Evolutionary conservation across 2,329 filamentous ascomycete species (phyloP).

Genomic region (Sordariomycetes sp.): DNA sequence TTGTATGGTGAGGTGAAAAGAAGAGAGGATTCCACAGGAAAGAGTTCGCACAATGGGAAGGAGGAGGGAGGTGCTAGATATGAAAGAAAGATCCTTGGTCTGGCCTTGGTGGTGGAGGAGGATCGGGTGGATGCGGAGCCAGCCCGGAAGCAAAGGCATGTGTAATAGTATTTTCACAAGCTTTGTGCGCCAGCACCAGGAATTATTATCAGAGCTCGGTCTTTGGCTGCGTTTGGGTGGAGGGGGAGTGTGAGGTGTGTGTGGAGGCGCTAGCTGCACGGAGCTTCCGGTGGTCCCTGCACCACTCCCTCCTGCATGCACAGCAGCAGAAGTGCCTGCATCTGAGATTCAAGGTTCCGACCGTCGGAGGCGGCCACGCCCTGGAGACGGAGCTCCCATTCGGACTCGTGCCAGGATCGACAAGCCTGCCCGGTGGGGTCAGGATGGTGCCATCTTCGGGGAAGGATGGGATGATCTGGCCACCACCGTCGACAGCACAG

Average conservation of each 20-base stretch:
- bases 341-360: not conserved
- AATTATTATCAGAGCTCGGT: not conserved
- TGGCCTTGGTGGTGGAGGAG: not conserved
- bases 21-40: not conserved
- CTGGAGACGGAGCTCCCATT: too few relatives aligned
- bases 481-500: too few relatives aligned
- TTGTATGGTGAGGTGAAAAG: not conserved
- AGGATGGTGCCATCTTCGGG: too few relatives aligned
- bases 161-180: constrained; percentile 5
- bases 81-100: not conserved
- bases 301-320: not conserved
- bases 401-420: too few relatives aligned
- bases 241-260: not conserved
- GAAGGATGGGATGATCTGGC: too few relatives aligned
- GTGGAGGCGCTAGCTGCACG: not conserved
- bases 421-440: too few relatives aligned
- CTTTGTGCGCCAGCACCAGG: not conserved
- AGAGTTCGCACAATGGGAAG: not conserved
- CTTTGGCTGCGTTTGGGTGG: not conserved
- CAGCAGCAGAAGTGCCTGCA: not conserved
- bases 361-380: not conserved
- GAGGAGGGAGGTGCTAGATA: not conserved
- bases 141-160: not conserved
- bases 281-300: not conserved
- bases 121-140: constrained; percentile 2